Percentiles rank a stretch among this genome's conserved stretches.
Conservation (phyloP, 352 stramenopile genomes). For the Phytopythium delawarense region DNA sequence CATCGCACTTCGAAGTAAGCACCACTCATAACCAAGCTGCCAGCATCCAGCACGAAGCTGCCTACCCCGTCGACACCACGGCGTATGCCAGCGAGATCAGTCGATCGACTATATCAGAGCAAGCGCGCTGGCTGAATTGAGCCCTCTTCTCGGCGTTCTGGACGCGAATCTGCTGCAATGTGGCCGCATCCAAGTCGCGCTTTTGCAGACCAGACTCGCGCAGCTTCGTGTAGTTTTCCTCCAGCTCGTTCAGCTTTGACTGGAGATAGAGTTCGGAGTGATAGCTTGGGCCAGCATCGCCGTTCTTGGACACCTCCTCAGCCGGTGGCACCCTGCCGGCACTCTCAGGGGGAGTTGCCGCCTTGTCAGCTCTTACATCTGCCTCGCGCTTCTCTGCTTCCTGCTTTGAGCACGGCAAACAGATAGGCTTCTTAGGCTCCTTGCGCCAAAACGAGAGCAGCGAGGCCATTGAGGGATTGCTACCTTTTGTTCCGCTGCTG, state of each 20-base stretch:
- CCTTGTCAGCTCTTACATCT: background rate
- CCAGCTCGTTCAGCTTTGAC: slow-evolving; percentile 33
- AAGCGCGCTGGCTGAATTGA: slow-evolving; percentile 15
- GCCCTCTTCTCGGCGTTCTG: slow-evolving; percentile 19
- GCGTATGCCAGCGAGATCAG: slow-evolving; percentile 26
- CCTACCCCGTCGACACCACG: slow-evolving; percentile 21
- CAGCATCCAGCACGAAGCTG: background rate
- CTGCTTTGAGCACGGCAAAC: background rate
- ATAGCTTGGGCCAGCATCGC: slow-evolving; percentile 7
- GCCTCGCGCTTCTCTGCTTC: background rate
- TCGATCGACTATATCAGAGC: slow-evolving; percentile 24
- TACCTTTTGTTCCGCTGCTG: slow-evolving; percentile 38
- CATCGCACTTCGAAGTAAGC: background rate
- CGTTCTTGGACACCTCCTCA: background rate
- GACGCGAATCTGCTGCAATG: slow-evolving; percentile 26
- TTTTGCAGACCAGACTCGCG: slow-evolving; percentile 25
- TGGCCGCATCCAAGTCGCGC: slow-evolving; percentile 31
- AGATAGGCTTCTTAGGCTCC: too few relatives aligned
- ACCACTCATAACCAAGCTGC: background rate
- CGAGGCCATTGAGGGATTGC: too few relatives aligned
- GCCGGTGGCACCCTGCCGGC: background rate
- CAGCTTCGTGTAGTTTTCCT: slow-evolving; percentile 44
- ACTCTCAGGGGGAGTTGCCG: background rate
- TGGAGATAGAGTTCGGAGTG: slow-evolving; percentile 35
- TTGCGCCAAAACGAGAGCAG: too few relatives aligned